Evolutionary conservation across 164 flowering plant species (phyloP).

Genomic region (Tinospora cordifolia): DNA sequence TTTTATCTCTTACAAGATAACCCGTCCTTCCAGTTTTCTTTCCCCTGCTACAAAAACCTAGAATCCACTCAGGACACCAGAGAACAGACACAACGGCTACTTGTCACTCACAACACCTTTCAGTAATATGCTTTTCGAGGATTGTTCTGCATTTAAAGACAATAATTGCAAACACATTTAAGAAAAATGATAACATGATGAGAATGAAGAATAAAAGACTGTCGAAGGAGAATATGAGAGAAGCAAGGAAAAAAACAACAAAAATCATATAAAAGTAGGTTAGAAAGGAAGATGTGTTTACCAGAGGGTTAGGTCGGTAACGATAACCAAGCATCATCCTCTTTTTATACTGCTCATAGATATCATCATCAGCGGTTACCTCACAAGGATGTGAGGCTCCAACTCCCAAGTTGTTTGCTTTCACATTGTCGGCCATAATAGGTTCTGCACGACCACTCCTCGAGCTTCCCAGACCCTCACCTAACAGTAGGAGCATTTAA

Average conservation of each 20-base stretch:
- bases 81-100: background rate
- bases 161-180: background rate
- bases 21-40: background rate
- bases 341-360: conserved; percentile 97
- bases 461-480: conserved; percentile 96
- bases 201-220: background rate
- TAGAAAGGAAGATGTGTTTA: conserved; percentile 16
- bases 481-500: conserved; percentile 27
- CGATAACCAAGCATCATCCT: conserved; percentile 98
- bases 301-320: conserved; percentile 94
- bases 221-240: background rate
- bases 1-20: background rate
- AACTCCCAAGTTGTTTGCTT: conserved; percentile 75
- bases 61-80: background rate
- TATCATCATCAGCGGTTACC: conserved; percentile 88
- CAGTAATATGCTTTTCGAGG: conserved; percentile 85
- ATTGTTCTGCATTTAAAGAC: conserved; percentile 45
- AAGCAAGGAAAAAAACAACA: background rate
- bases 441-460: conserved; percentile 84
- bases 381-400: conserved; percentile 88
- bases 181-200: background rate
- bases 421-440: conserved; percentile 76
- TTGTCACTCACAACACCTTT: background rate
- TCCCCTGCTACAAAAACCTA: too few species aligned
- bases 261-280: background rate